Evolutionary conservation across 441 rosid species (phyloP), one percentile per base, ranked within the genome.

Genomic region (Populus hybrid): DNA sequence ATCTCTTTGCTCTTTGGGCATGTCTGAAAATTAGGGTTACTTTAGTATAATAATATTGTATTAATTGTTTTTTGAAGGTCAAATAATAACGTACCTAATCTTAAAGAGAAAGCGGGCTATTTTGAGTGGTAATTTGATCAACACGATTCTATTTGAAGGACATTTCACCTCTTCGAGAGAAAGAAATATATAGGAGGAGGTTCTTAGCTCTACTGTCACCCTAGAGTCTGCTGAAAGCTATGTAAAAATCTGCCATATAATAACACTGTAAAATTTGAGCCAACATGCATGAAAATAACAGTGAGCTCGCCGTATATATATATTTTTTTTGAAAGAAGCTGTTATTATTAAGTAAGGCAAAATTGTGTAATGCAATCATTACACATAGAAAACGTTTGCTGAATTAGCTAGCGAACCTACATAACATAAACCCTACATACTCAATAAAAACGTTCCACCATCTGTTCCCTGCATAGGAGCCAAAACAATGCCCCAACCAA

Each of bases 211-310:
- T 79, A 34, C 69, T 73, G 89, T 89, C 90, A 81, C 67, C 26
- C 1, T 24, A 24, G 91, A 88, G 93, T 85, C 76, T 71, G 76
- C 70, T 67, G 74, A 85, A 90, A 88, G 90, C 71, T 75, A 85
- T 65, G 66, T 66, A 35, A 70, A 34, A 57, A 1, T 24, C 21
- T 38, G 50, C 46, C 57, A 1, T 38, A 0, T 38, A 38, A 38
- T 38, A 38, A 38, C 57, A 4, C 57, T 46, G 57, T 14, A 46
- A 38, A 38, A 38, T 38, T 38, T 14, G 16, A 12, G 57, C 20
- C 20, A 14, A 38, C 42, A 9, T 10, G 20, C 5, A 46, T 46
- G 57, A 46, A 46, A 46, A 46, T 3, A 46, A 46, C 57, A 46
- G 20, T 46, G 57, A 46, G 20, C 57, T 46, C 4, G 57, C 57